phyloP scores from a whole-genome alignment of 805 yeast genomes.

The Yarrowia sp. region DNA sequence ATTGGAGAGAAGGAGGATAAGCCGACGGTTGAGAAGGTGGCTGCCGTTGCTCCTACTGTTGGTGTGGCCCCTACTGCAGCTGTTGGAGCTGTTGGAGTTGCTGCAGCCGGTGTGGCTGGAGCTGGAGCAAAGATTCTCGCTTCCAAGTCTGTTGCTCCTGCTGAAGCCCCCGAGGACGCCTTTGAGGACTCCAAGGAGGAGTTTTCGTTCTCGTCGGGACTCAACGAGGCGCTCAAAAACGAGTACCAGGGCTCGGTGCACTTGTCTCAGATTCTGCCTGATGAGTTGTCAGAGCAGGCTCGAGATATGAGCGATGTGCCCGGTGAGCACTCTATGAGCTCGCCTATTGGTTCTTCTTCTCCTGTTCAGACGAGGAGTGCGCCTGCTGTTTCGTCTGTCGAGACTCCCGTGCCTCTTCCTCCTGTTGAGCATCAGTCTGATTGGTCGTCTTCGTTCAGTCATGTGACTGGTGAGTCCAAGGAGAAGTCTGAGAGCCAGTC shows the following conservation, averaged over 20 bases:
- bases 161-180: not conserved
- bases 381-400: not conserved
- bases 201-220: not conserved
- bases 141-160: not conserved
- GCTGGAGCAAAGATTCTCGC: not conserved
- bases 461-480: not conserved
- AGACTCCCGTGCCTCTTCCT: conserved; percentile 15
- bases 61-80: not conserved
- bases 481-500: not conserved
- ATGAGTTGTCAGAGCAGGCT: conserved; percentile 8
- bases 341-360: no score
- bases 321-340: not conserved
- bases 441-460: conserved; percentile 4
- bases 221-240: conserved; percentile 16
- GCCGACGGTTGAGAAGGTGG: not conserved
- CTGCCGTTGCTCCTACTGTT: not conserved
- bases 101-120: not conserved
- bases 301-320: conserved; percentile 13
- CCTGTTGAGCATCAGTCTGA: not conserved
- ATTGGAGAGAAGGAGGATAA: not conserved
- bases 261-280: conserved; percentile 9
- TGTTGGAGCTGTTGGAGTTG: not conserved
- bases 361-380: no score
- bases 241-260: conserved; percentile 13
- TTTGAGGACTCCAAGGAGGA: conserved; percentile 23